Base-by-base conservation (phyloP, 75 land plant genomes). In the Pinus albicaulis region DNA sequence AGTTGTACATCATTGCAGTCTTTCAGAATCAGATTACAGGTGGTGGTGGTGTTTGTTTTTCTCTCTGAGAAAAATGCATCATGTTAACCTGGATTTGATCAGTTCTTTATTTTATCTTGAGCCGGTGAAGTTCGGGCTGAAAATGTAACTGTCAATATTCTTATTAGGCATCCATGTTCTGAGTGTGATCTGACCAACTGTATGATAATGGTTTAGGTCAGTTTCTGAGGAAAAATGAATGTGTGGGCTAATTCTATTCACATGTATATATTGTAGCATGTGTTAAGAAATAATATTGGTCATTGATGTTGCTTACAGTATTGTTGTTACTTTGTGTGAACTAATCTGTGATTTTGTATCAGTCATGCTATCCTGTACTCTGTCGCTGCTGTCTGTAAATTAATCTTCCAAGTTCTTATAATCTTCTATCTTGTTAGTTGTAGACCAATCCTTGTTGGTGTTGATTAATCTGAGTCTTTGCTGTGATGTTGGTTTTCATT, bases 21-120 rank as follows among this genome's bases (percentile, higher is more conserved):
- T 48, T 68, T 68, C 17, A 44, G n/a, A 66, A 66, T 36, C 2
- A 36, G 19, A 41, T 38, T 19, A 66, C 36, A 36, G 1, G 19
- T 3, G 23, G 31, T 68, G 1, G 19, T 3, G 23, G 31, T 68
- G n/a, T 68, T n/a, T 20, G 69, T 6, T 65, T 41, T 15, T 34
- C 41, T 1, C 41, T 26, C 41, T 28, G 17, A 12, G 28, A 36
- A 7, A 17, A 41, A 68, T 41, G 24, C 11, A 68, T 68, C 12
- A n/a, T 68, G 20, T 38, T n/a, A 41, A 34, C 71, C 71, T 19
- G n/a, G 44, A 68, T 68, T 41, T 68, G 71, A 38, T 38, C 71
- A 68, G 48, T 20, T 48, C 1, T 48, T 48, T 48, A 48, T 48
- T 48, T 48, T 48, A 10, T 48, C 53, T 48, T 10, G 53, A 48